These are phyloP conservation scores for apple (Malus domestica) DNA, from an alignment of 306 rosid species.

Conservation along the genomic window ASM211411v1 NC_041798.1:37898501-37899000, in stretches of 20 bases:
- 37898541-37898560: neutral
- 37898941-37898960: neutral
- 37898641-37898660: neutral
- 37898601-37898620: neutral
- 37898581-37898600: neutral
- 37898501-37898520: neutral
- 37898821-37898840: neutral
- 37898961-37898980: neutral
- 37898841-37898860: neutral
- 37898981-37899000: conserved; percentile 2
- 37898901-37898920: neutral
- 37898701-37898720: neutral
- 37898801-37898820: neutral
- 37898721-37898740: neutral
- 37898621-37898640: neutral
- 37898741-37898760: neutral
- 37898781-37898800: neutral
- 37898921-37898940: neutral
- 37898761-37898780: neutral
- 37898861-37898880: neutral
- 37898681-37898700: neutral
- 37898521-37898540: neutral
- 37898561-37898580: neutral
- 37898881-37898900: neutral
- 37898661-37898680: neutral